Percentiles rank a stretch among this genome's conserved stretches.
These are phyloP conservation scores for Camillea tinctor DNA, from an alignment of 2,329 filamentous ascomycete species.

Conservation along the genomic window DNA sequence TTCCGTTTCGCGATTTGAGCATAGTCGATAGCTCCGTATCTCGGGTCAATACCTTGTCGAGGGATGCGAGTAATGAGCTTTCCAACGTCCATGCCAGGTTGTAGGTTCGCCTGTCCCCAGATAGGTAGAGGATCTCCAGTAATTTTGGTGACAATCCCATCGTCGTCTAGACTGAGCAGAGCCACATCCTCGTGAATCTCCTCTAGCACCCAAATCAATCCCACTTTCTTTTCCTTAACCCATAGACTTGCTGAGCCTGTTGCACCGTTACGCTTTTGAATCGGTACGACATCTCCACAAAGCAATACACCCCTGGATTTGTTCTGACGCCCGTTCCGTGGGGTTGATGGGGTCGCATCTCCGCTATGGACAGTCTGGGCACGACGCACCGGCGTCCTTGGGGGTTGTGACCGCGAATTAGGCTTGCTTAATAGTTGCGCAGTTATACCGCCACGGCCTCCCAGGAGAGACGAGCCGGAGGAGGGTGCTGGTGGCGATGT, in stretches of 20 bases:
- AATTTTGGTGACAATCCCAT: constrained; percentile 68
- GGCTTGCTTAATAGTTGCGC: constrained; percentile 86
- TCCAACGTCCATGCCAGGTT: constrained; percentile 70
- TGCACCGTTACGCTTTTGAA: constrained; percentile 90
- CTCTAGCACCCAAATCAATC: constrained; percentile 95
- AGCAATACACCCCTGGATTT: constrained; percentile 85
- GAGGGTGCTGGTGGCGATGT: constrained; percentile 39
- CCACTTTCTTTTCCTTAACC: constrained; percentile 96
- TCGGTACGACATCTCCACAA: constrained; percentile 97
- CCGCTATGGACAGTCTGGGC: constrained; percentile 64
- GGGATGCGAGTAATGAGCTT: constrained; percentile 81
- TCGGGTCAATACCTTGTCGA: constrained; percentile 67
- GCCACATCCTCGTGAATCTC: constrained; percentile 96
- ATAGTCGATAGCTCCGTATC: constrained; percentile 74
- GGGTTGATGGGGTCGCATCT: constrained; percentile 54
- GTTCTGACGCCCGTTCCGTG: constrained; percentile 60
- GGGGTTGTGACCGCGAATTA: constrained; percentile 53
- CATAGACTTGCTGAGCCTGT: constrained; percentile 92
- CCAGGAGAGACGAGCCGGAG: constrained; percentile 56
- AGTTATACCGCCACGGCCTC: constrained; percentile 74
- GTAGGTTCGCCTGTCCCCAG: constrained; percentile 72
- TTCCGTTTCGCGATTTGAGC: constrained; percentile 68
- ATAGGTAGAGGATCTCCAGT: constrained; percentile 80
- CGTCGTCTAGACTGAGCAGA: constrained; percentile 71
- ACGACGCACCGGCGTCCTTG: constrained; percentile 56